Conservation (phyloP, 1,139 yeast species). For the Yamadazyma conglobata region DNA sequence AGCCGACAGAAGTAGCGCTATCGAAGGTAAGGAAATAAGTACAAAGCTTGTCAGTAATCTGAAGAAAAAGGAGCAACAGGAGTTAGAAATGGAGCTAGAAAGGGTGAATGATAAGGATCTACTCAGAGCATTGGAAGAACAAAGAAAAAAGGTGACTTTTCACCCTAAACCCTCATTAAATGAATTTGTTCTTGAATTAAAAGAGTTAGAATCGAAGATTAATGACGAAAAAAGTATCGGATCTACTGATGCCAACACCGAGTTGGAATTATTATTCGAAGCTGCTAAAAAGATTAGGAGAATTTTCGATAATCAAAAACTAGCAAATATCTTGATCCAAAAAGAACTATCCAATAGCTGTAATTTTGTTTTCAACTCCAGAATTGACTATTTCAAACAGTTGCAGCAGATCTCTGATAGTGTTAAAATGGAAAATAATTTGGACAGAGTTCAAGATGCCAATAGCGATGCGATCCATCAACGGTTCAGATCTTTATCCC, state of each 20-base stretch:
- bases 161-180: slow-evolving; percentile 27
- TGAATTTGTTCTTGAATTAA: slow-evolving; percentile 26
- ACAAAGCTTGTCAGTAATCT: slow-evolving; percentile 20
- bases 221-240: slow-evolving; percentile 16
- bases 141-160: slow-evolving; percentile 29
- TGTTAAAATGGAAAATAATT: slow-evolving; percentile 36
- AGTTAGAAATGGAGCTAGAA: slow-evolving; percentile 24
- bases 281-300: slow-evolving; percentile 23
- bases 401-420: slow-evolving; percentile 84
- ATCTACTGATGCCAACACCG: slow-evolving; percentile 12
- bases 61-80: slow-evolving; percentile 24
- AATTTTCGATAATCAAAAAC: slow-evolving; percentile 41
- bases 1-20: slow-evolving; percentile 47
- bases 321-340: slow-evolving; percentile 36
- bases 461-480: slow-evolving; percentile 1
- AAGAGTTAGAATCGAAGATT: slow-evolving; percentile 25
- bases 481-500: slow-evolving; percentile 4
- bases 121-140: slow-evolving; percentile 26
- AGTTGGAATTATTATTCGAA: slow-evolving; percentile 22
- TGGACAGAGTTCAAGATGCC: slow-evolving; percentile 1
- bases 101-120: slow-evolving; percentile 27
- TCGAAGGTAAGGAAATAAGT: slow-evolving; percentile 25
- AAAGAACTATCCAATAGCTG: slow-evolving; percentile 50
- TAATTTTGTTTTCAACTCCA: slow-evolving; percentile 68
- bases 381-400: slow-evolving; percentile 78